Evolutionary conservation across 768 basidiomycete genomes (phyloP).

Genomic region (Aureoboletus auriporus): DNA sequence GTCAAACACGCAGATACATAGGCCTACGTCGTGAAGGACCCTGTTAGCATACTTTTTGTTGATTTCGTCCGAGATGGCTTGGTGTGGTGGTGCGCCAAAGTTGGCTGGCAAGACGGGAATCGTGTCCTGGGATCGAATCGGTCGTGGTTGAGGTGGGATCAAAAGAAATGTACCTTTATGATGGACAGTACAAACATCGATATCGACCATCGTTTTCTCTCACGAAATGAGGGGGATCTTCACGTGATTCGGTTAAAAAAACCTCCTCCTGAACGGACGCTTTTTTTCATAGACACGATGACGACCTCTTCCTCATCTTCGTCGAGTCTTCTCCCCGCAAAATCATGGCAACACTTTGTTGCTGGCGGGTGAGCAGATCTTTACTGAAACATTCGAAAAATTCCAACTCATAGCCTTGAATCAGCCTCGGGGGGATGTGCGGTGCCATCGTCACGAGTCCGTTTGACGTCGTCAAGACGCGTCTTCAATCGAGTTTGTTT

Average conservation of each 20-base stretch:
- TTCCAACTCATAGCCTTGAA: conserved; percentile 1
- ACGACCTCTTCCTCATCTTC: conserved; percentile 30
- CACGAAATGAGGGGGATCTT: background rate
- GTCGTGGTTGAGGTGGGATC: background rate
- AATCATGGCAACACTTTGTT: conserved; percentile 81
- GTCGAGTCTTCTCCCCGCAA: conserved; percentile 50
- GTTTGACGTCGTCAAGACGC: conserved; percentile 97
- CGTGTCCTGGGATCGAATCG: conserved; percentile 65
- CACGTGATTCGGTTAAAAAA: conserved; percentile 18
- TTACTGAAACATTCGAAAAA: background rate
- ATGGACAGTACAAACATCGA: conserved; percentile 46
- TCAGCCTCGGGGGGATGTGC: conserved; percentile 93
- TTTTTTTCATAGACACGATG: conserved; percentile 11
- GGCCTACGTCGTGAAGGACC: conserved; percentile 84
- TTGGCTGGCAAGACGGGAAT: conserved; percentile 85
- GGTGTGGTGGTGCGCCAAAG: conserved; percentile 72
- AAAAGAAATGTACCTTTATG: conserved; percentile 31
- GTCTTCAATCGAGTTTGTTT: conserved; percentile 89
- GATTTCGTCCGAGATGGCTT: conserved; percentile 79
- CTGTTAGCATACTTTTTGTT: conserved; percentile 97
- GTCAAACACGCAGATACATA: conserved; percentile 90
- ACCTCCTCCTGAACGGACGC: background rate
- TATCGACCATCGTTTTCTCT: no score
- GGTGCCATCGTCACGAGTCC: conserved; percentile 96
- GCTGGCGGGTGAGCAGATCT: conserved; percentile 72